Conservation (phyloP, 163 green algal species). For the Scenedesmus sp. region DNA sequence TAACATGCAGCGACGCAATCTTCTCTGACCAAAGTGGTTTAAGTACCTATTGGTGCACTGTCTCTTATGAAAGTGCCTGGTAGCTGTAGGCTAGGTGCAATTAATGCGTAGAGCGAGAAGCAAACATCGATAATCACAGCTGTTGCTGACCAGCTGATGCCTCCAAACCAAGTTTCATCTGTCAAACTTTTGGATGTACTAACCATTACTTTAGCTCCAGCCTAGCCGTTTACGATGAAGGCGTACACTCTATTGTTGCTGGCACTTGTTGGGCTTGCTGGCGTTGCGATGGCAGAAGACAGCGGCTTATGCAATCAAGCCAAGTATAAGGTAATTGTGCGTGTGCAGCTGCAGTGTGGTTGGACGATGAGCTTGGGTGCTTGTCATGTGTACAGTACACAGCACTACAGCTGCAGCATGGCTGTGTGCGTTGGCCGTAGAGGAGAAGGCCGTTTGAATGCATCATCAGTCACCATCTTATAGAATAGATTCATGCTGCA, state of each 20-base stretch:
- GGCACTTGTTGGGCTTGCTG: background rate
- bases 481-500: background rate
- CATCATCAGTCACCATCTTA: too few relatives aligned
- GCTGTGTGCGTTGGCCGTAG: background rate
- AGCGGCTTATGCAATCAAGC: background rate
- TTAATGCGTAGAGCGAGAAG: background rate
- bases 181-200: background rate
- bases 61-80: too few relatives aligned
- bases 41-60: too few relatives aligned
- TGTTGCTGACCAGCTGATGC: background rate
- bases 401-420: slow-evolving; percentile 11
- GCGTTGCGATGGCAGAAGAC: background rate
- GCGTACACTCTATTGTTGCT: background rate
- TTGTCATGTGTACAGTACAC: background rate
- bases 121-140: background rate
- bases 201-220: background rate
- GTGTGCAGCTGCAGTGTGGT: background rate
- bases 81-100: background rate
- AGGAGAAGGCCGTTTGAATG: background rate
- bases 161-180: background rate
- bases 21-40: background rate
- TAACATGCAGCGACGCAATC: background rate
- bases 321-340: background rate
- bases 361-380: background rate
- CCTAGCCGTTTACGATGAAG: background rate